Percentiles rank a stretch among this genome's conserved stretches.
phyloP scores from a whole-genome alignment of 2,329 filamentous ascomycete genomes.

The Ascochyta lentis region DNA sequence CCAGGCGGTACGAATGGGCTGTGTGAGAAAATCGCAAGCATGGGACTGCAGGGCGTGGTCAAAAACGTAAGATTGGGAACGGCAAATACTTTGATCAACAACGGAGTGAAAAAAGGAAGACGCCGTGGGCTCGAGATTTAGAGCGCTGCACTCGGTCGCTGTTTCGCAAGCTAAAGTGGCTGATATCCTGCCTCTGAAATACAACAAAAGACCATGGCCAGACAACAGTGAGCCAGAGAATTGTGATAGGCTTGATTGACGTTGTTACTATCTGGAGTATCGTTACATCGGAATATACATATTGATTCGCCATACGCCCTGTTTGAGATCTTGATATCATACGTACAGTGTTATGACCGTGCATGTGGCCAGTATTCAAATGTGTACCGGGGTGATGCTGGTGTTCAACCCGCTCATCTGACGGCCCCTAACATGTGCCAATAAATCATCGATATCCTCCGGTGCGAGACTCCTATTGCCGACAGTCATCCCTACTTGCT shows the following conservation, averaged over 20 bases:
- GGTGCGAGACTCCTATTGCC: conserved; percentile 23
- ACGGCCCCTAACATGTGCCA: conserved; percentile 9
- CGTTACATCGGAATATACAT: background rate
- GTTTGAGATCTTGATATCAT: background rate
- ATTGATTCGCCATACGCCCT: background rate
- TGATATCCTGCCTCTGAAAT: too few species aligned
- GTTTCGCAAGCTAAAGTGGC: too few species aligned
- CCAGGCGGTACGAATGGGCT: conserved; percentile 45
- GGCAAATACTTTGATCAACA: conserved; percentile 60
- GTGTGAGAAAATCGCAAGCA: conserved; percentile 54
- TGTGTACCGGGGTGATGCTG: conserved; percentile 9
- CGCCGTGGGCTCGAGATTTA: too few species aligned
- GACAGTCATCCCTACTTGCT: conserved; percentile 27
- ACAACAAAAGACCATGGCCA: too few species aligned
- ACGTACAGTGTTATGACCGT: background rate
- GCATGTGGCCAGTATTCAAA: background rate
- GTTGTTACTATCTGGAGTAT: too few species aligned
- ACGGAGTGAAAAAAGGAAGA: conserved; percentile 41
- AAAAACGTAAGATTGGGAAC: conserved; percentile 52
- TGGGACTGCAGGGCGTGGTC: conserved; percentile 48
- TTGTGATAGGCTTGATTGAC: too few species aligned
- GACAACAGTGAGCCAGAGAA: too few species aligned
- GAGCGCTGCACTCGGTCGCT: too few species aligned
- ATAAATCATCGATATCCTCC: conserved; percentile 18
- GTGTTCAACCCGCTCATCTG: background rate